These are phyloP conservation scores for Sonneratia caseolaris DNA, from an alignment of 345 rosid species.

Conservation along the genomic window DNA sequence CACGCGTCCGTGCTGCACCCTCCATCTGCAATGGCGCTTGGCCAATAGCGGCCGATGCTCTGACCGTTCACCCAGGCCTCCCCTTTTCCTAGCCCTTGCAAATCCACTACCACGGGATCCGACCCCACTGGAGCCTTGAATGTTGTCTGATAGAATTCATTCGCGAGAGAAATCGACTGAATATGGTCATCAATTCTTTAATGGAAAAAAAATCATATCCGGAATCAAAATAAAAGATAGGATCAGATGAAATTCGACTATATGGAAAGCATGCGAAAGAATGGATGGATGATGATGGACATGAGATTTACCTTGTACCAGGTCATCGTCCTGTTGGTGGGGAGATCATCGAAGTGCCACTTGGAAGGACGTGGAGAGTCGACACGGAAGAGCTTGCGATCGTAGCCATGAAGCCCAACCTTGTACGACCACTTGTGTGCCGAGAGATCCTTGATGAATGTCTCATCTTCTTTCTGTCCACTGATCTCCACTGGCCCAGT, in stretches of 20 bases:
- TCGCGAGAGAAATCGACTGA: background rate
- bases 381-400: conserved; percentile 5
- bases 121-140: conserved; percentile 31
- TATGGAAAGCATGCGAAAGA: too few species aligned
- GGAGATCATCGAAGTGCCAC: conserved; percentile 15
- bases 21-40: conserved; percentile 10
- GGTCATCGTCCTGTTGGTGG: conserved; percentile 15
- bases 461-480: conserved; percentile 34
- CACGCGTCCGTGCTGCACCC: conserved; percentile 26
- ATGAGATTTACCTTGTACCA: conserved; percentile 36
- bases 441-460: conserved; percentile 34
- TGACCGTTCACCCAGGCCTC: conserved; percentile 40
- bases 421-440: conserved; percentile 43
- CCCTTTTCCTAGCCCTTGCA: conserved; percentile 41
- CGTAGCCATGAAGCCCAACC: conserved; percentile 36
- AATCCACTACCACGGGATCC: conserved; percentile 31
- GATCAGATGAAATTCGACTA: too few species aligned
- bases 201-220: too few species aligned
- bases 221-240: too few species aligned
- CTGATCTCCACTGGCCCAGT: conserved; percentile 23
- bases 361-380: background rate
- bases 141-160: conserved; percentile 15
- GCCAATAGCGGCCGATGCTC: conserved; percentile 43
- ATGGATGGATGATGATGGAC: too few species aligned
- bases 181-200: too few species aligned